phyloP scores from a whole-genome alignment of 768 basidiomycete genomes.

The Botryobasidium botryosum region DNA sequence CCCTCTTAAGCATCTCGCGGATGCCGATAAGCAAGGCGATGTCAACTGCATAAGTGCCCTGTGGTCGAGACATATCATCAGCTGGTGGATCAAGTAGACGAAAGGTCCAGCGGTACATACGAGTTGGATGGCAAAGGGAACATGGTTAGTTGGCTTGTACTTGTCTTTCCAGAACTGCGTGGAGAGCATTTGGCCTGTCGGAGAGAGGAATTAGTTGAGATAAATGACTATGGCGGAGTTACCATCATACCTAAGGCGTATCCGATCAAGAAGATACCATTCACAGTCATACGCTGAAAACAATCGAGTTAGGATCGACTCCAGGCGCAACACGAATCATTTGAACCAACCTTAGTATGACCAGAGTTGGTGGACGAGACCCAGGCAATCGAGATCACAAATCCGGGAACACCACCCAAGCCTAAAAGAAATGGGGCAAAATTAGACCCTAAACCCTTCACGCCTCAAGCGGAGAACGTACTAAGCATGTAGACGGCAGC shows the following conservation, averaged over 20 bases:
- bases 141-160: constrained; percentile 11
- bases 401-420: background rate
- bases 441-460: background rate
- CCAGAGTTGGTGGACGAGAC: background rate
- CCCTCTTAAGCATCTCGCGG: constrained; percentile 8
- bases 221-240: no score
- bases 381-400: background rate
- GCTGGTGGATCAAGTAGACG: background rate
- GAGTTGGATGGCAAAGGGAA: constrained; percentile 10
- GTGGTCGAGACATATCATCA: background rate
- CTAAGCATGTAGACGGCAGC: background rate
- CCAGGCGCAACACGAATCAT: background rate
- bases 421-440: background rate
- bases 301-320: background rate
- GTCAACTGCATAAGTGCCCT: constrained; percentile 4
- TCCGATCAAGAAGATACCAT: constrained; percentile 11
- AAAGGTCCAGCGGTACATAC: background rate
- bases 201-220: no score
- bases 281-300: constrained; percentile 9
- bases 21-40: constrained; percentile 8
- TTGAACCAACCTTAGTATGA: background rate
- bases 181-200: constrained; percentile 9
- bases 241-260: constrained; percentile 9
- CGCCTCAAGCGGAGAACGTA: background rate
- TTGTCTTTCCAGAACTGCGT: constrained; percentile 11